phyloP scores from a whole-genome alignment of 148 eudicot genomes.

The Chenopodium suecicum region DNA sequence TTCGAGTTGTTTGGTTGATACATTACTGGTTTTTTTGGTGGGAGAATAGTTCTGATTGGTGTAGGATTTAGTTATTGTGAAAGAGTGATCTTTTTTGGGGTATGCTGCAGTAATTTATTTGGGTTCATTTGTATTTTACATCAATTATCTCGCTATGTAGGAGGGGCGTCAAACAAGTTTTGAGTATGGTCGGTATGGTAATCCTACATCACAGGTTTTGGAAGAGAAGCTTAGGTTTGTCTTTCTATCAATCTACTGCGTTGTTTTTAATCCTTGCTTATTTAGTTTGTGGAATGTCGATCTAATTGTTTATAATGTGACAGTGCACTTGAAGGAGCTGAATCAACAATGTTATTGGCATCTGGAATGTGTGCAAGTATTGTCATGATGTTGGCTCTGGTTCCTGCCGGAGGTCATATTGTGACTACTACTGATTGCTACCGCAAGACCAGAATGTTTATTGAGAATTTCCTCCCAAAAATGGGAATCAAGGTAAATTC shows the following conservation, averaged over 20 bases:
- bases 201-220: conserved; percentile 59
- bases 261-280: conserved; percentile 3
- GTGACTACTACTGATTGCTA: conserved; percentile 94
- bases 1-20: not conserved
- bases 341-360: conserved; percentile 79
- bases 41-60: not conserved
- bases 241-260: not conserved
- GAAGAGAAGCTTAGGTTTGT: conserved; percentile 85
- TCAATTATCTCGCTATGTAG: conserved; percentile 27
- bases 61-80: not conserved
- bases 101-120: not conserved
- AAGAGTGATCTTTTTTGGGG: not conserved
- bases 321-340: conserved; percentile 99
- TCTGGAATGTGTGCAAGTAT: conserved; percentile 98
- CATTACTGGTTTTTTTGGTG: conserved; percentile 4
- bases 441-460: conserved; percentile 80
- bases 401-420: conserved; percentile 93
- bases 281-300: not conserved
- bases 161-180: conserved; percentile 75
- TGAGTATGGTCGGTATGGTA: conserved; percentile 94
- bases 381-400: conserved; percentile 79
- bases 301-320: conserved; percentile 10
- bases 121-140: not conserved
- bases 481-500: conserved; percentile 78
- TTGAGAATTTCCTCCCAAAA: conserved; percentile 79